Evolutionary conservation across 805 yeast genomes (phyloP).

Genomic region (Hanseniaspora osmophila): DNA sequence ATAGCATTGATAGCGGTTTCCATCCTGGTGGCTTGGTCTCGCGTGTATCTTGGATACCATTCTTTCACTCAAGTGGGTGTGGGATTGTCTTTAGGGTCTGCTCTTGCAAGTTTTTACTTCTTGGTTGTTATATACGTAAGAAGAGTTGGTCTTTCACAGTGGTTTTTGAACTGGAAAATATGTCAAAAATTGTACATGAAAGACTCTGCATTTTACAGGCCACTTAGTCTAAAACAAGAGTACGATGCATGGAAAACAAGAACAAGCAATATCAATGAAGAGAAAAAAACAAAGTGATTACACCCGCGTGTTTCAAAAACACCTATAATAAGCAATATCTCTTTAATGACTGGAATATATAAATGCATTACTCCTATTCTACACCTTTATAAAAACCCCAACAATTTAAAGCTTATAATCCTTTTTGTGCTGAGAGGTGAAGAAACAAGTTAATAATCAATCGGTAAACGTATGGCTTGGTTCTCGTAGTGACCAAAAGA

Average conservation of each 20-base stretch:
- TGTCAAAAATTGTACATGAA: conserved; percentile 38
- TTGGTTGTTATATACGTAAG: conserved; percentile 38
- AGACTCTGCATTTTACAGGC: conserved; percentile 42
- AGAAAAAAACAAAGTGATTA: neutral
- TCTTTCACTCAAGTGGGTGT: conserved; percentile 55
- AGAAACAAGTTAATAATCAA: conserved; percentile 8
- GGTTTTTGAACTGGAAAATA: conserved; percentile 48
- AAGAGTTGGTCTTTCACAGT: conserved; percentile 52
- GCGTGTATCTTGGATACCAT: conserved; percentile 74
- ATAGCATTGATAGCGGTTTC: conserved; percentile 18
- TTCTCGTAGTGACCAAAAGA: conserved; percentile 78
- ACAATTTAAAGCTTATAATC: too few relatives aligned
- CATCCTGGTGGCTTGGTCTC: conserved; percentile 43
- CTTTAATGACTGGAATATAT: too few relatives aligned
- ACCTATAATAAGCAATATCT: too few relatives aligned
- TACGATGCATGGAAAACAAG: conserved; percentile 23
- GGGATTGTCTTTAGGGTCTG: conserved; percentile 52
- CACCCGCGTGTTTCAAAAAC: too few relatives aligned
- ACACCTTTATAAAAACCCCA: too few relatives aligned
- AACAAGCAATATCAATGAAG: neutral
- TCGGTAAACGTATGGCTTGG: conserved; percentile 38
- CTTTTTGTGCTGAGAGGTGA: too few relatives aligned
- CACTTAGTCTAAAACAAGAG: conserved; percentile 35
- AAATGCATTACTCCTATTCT: too few relatives aligned
- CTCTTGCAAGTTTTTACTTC: conserved; percentile 47